Percentiles rank a stretch among this genome's conserved stretches.
These are phyloP conservation scores for Glycine tomentella DNA, from an alignment of 306 rosid genomes.

Conservation along the genomic window DNA sequence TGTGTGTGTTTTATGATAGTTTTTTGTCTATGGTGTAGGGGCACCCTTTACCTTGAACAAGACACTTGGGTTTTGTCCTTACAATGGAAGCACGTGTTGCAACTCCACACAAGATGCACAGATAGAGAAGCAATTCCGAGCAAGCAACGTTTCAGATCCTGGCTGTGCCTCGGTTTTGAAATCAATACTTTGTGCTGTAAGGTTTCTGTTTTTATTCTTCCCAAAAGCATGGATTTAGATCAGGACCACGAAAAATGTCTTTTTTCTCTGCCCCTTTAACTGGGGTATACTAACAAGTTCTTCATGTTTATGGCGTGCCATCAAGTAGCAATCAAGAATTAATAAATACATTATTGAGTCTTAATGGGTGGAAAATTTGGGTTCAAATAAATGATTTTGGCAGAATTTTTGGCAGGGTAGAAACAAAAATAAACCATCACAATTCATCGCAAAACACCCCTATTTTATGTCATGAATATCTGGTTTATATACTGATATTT, in stretches of 20 bases:
- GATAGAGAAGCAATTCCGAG: constrained; percentile 68
- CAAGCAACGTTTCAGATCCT: constrained; percentile 72
- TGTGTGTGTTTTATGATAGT: neutral
- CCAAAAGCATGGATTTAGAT: neutral
- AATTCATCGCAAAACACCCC: neutral
- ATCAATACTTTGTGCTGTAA: constrained; percentile 88
- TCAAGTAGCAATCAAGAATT: neutral
- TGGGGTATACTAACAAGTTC: neutral
- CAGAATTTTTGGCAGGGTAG: neutral
- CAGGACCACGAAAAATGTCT: neutral
- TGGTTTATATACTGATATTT: constrained; percentile 5
- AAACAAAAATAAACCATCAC: neutral
- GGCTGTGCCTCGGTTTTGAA: constrained; percentile 77
- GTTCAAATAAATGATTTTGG: neutral
- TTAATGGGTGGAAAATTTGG: neutral
- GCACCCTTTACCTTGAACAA: constrained; percentile 65
- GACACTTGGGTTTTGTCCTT: constrained; percentile 75
- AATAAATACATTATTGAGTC: neutral
- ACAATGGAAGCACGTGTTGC: constrained; percentile 87
- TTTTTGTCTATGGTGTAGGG: constrained; percentile 55
- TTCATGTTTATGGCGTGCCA: constrained; percentile 13
- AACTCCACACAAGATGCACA: constrained; percentile 72
- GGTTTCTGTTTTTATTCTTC: constrained; percentile 12
- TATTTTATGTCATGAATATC: neutral
- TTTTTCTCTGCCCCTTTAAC: neutral